Evolutionary conservation across 1,139 yeast species (phyloP), one percentile per base, ranked within the genome.

Genomic region (Tardiomyces digboiensis): DNA sequence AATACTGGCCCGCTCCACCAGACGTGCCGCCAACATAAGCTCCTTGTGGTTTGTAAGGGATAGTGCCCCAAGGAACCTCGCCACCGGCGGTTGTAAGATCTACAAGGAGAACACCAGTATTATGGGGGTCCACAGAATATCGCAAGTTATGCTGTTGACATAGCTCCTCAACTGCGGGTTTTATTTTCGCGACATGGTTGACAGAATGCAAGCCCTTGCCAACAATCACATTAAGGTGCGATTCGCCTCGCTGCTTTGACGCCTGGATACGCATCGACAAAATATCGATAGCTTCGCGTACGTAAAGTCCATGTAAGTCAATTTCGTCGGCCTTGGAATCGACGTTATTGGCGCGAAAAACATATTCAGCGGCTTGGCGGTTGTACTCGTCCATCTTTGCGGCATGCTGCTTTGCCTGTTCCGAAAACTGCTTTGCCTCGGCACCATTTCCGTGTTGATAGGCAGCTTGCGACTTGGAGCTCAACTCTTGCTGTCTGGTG

Each of bases 181-280:
- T 85, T 54, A 91, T 66, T 63, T 88, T 89, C 42, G 96, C 91
- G 42, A 86, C 76, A 26, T 94, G 94, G 53, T 79, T 70, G 42
- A 74, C 71, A 0, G 96, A 85, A 61, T 91, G 97, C 42, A 79
- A 60, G 12, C 97, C 98, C 63, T 89, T 89, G n/a, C 97, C 97
- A 10, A 88, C 97, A 59, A 91, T 89, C 46, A 64, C 72, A 39
- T 65, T 71, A 41, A 75, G 52, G 41, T 64, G 67, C 1, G 70
- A 56, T 58, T 87, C 94, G 48, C 76, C 70, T 40, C 85, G 74
- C 39, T 70, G 65, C 18, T 76, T 70, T 45, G 80, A 85, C 26
- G 80, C 80, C n/a, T 75, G 72, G 43, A 91, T 75, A 46, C 97
- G 73, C 49, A 75, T 76, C 54, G 82, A 85, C 53, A 89, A 70